Conservation (phyloP, 2,329 filamentous ascomycete genomes). For the Coniochaeta prunicola region DNA sequence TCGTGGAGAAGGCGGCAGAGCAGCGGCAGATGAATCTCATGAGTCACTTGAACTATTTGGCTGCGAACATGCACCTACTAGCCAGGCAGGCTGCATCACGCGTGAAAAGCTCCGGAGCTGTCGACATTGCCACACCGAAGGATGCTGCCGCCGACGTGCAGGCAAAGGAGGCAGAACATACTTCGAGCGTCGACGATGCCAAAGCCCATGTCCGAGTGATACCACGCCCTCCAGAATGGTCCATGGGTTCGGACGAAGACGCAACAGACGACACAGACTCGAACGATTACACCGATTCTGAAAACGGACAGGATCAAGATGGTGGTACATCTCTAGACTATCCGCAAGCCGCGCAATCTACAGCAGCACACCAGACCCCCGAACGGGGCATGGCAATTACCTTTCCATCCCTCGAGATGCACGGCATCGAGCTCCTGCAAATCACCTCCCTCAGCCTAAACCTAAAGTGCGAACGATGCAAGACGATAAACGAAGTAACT, state of each 20-base stretch:
- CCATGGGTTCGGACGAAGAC: conserved; percentile 34
- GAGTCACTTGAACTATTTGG: conserved; percentile 67
- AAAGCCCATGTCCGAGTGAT: conserved; percentile 64
- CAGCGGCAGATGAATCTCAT: conserved; percentile 58
- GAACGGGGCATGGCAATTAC: conserved; percentile 71
- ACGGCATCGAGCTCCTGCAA: conserved; percentile 70
- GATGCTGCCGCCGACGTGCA: conserved; percentile 11
- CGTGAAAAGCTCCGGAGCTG: conserved; percentile 13
- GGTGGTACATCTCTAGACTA: conserved; percentile 31
- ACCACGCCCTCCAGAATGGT: conserved; percentile 68
- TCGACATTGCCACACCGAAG: conserved; percentile 10
- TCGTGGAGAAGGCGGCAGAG: conserved; percentile 49
- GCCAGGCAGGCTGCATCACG: conserved; percentile 40
- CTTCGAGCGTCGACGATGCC: conserved; percentile 29
- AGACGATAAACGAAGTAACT: conserved; percentile 61
- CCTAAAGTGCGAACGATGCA: conserved; percentile 75
- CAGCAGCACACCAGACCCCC: conserved; percentile 26
- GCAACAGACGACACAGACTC: conserved; percentile 34
- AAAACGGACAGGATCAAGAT: conserved; percentile 32
- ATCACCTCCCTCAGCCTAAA: conserved; percentile 59
- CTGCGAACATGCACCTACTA: conserved; percentile 62
- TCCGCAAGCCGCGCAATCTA: conserved; percentile 12
- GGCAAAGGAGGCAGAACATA: conserved; percentile 14
- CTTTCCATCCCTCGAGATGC: conserved; percentile 69
- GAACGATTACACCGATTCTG: conserved; percentile 36